phyloP scores from a whole-genome alignment of 495 filamentous ascomycete genomes.

The Schizothecium vesticola region DNA sequence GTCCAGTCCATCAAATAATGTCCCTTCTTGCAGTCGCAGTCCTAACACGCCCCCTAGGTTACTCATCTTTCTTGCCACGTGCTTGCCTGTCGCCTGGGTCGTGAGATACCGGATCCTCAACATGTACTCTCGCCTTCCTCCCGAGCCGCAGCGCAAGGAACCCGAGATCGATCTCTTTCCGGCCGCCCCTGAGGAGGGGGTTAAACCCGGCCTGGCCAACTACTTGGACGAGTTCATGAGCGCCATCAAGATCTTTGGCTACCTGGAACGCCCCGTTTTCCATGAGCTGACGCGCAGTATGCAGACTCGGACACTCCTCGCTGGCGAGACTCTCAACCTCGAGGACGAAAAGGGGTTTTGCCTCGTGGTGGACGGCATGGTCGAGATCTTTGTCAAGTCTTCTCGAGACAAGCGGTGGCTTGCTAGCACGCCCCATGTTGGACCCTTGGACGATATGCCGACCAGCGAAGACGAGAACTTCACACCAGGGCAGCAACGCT shows the following conservation, averaged over 20 bases:
- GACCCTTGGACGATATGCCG: conserved; percentile 29
- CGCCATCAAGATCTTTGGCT: conserved; percentile 99
- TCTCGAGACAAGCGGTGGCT: conserved; percentile 49
- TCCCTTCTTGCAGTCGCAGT: neutral
- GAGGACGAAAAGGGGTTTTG: conserved; percentile 99
- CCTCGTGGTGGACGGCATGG: conserved; percentile 90
- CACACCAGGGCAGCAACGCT: conserved; percentile 58
- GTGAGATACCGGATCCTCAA: conserved; percentile 91
- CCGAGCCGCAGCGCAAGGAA: conserved; percentile 92
- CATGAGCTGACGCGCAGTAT: conserved; percentile 96
- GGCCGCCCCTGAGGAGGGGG: conserved; percentile 81
- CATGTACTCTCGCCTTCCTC: conserved; percentile 89
- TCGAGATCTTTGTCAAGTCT: conserved; percentile 98
- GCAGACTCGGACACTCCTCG: conserved; percentile 94
- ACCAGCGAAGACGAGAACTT: conserved; percentile 63
- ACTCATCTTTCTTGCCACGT: conserved; percentile 68
- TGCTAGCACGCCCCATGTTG: conserved; percentile 9
- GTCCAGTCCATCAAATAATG: conserved; percentile 13
- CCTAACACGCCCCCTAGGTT: conserved; percentile 44
- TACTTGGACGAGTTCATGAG: conserved; percentile 97
- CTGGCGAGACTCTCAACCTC: conserved; percentile 87
- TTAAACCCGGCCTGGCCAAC: conserved; percentile 84
- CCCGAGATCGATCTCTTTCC: conserved; percentile 92
- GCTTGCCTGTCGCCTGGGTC: conserved; percentile 83
- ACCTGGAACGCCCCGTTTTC: conserved; percentile 92